Evolutionary conservation across 2,329 filamentous ascomycete species (phyloP).

Genomic region (Aspergillus sp.): DNA sequence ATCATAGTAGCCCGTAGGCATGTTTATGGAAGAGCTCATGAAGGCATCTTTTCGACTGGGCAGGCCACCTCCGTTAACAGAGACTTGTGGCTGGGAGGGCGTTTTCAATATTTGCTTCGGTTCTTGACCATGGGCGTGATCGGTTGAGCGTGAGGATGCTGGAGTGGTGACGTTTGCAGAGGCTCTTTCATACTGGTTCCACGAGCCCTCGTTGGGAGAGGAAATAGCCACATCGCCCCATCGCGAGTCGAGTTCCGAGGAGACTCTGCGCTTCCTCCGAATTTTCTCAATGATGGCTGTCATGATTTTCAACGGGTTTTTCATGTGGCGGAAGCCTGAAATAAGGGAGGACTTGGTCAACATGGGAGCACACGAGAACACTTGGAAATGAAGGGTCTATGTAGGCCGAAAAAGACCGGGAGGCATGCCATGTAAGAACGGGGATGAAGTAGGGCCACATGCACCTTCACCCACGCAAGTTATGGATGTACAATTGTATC

Average conservation of each 20-base stretch:
- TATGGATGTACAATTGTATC: constrained; percentile 8
- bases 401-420: not conserved
- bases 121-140: constrained; percentile 10
- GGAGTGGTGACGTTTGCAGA: constrained; percentile 11
- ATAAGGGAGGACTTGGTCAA: constrained; percentile 12
- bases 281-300: constrained; percentile 32
- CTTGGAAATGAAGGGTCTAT: constrained; percentile 2
- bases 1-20: constrained; percentile 34
- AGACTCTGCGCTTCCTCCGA: constrained; percentile 34
- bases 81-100: constrained; percentile 10
- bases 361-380: constrained; percentile 5
- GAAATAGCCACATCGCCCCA: constrained; percentile 44
- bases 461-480: constrained; percentile 6
- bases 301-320: constrained; percentile 28
- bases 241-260: constrained; percentile 38
- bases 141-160: not conserved
- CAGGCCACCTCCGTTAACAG: not conserved
- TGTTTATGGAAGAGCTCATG: constrained; percentile 17
- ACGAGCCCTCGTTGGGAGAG: constrained; percentile 42
- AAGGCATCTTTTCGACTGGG: constrained; percentile 9
- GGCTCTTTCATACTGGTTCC: constrained; percentile 39
- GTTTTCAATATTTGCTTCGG: constrained; percentile 16
- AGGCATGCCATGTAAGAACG: not conserved
- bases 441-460: constrained; percentile 2
- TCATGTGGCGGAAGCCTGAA: constrained; percentile 23